Conservation (phyloP, 2,329 filamentous ascomycete genomes). For the Phialophora expanda region DNA sequence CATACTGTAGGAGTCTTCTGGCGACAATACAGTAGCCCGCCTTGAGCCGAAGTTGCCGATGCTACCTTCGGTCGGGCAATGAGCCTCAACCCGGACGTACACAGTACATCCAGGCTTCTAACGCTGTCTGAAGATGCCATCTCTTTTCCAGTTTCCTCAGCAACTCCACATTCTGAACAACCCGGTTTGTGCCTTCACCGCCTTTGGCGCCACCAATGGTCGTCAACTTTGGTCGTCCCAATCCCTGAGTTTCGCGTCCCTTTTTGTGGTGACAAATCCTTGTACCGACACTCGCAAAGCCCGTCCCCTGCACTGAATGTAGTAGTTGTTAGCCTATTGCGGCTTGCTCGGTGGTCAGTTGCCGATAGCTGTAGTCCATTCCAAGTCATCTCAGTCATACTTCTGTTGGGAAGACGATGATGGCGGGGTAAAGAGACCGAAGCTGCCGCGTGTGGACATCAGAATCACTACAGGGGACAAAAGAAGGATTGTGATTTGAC, state of each 20-base stretch:
- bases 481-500: not conserved
- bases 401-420: not conserved
- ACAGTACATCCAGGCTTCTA: not conserved
- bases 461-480: not conserved
- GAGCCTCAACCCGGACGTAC: not conserved
- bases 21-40: not conserved
- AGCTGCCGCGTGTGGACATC: not conserved
- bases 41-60: not conserved
- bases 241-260: not conserved
- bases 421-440: not conserved
- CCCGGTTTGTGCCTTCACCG: not conserved
- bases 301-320: not conserved
- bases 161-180: not conserved
- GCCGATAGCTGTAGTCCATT: not conserved
- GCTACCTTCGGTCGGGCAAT: not conserved
- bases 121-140: not conserved
- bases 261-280: not conserved
- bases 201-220: not conserved
- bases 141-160: not conserved
- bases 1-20: not conserved
- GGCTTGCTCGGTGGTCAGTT: not conserved
- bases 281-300: not conserved
- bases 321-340: not conserved
- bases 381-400: not conserved
- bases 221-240: not conserved